Evolutionary conservation across 257 asterid species (phyloP), one percentile per base, ranked within the genome.

Genomic region (Nicotiana otophora): DNA sequence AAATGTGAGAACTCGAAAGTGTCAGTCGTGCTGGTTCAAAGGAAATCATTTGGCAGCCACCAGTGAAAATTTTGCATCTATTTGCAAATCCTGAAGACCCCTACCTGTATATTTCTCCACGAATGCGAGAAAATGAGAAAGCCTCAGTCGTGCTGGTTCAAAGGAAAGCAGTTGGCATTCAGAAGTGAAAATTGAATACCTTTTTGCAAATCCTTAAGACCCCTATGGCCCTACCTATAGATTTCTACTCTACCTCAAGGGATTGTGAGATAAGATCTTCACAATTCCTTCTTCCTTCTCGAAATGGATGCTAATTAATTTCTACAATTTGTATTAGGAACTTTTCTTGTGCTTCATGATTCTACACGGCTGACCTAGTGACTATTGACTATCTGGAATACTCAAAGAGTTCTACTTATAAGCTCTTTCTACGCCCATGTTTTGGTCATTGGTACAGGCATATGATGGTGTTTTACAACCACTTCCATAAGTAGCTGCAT

Each of bases 111-210:
- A 48, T 46, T 20, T 72, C 39, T 14, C 79, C 39, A 46, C 4
- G 1, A 72, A 72, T 23, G 4, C 48, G 79, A 72, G 79, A 72
- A 46, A n/a, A 46, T 33, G 48, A 46, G 36, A 72, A 46, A 72
- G 23, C 61, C 79, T 72, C 39, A 48, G 39, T 72, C 26, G 79
- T 48, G 79, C 61, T 46, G 79, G 79, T 46, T 72, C 61, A 72
- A 10, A 23, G 61, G 79, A 46, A 23, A 39, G 15, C 46, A 42
- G 5, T 70, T 2, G n/a, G 58, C 78, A 42, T 46, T 72, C 79
- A 23, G 9, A 12, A 72, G 39, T 72, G 23, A 12, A 42, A 74
- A 14, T 74, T 7, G 26, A 48, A 1, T 46, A 26, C 26, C 26
- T 4, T 48, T 48, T 48, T 46, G 80, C 80, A 48, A 74, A 48